Percentiles rank a stretch among this genome's conserved stretches.
phyloP scores from a whole-genome alignment of 2,329 filamentous ascomycete species.

The Lomentospora prolificans region DNA sequence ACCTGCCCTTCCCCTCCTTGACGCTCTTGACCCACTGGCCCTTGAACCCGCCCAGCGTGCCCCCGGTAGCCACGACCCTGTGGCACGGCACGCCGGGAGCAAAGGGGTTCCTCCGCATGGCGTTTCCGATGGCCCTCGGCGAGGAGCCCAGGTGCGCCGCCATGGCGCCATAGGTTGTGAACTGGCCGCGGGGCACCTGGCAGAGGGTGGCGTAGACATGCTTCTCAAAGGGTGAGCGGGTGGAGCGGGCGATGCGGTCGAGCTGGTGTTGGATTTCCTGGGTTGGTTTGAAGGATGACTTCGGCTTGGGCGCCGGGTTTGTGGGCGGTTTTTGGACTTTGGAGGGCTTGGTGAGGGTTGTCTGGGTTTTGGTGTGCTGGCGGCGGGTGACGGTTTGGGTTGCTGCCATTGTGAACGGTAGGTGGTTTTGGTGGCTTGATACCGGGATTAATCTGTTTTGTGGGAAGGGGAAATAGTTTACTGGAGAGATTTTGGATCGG shows the following conservation, averaged over 20 bases:
- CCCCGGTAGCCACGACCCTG: constrained; percentile 64
- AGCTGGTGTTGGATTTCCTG: constrained; percentile 30
- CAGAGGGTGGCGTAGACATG: constrained; percentile 62
- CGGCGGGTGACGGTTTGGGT: not conserved
- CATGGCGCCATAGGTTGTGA: constrained; percentile 70
- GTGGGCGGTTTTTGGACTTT: constrained; percentile 1
- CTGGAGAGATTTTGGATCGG: not conserved
- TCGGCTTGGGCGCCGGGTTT: constrained; percentile 6
- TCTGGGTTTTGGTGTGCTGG: constrained; percentile 7
- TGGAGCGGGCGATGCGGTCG: constrained; percentile 31
- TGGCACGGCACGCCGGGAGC: constrained; percentile 76
- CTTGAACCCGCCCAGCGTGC: constrained; percentile 62
- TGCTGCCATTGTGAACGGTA: not conserved
- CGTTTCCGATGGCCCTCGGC: constrained; percentile 68
- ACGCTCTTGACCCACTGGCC: constrained; percentile 43
- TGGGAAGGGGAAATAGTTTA: not conserved
- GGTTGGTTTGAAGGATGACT: not conserved
- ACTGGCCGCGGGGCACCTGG: constrained; percentile 64
- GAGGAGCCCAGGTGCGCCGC: constrained; percentile 59
- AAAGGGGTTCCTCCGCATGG: constrained; percentile 69
- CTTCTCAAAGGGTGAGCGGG: constrained; percentile 46
- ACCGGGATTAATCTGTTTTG: not conserved
- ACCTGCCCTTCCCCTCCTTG: constrained; percentile 39
- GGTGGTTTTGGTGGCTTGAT: not conserved
- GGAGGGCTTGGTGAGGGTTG: not conserved